Evolutionary conservation across 306 rosid genomes (phyloP).

Genomic region (Dryas drummondii): DNA sequence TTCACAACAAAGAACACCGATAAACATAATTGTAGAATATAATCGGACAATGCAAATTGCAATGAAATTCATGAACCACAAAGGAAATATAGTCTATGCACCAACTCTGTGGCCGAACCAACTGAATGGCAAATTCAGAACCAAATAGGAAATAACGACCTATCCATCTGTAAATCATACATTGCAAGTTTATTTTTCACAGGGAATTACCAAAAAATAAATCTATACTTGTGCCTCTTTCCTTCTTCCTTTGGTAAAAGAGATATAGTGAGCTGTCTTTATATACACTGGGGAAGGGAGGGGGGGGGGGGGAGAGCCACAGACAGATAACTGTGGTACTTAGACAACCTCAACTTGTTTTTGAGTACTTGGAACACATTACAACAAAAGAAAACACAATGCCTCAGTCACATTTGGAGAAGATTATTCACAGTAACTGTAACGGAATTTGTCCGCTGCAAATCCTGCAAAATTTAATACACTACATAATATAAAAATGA

Average conservation of each 20-base stretch:
- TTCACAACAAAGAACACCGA: no score
- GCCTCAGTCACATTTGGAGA: slow-evolving; percentile 75
- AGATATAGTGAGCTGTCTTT: slow-evolving; percentile 41
- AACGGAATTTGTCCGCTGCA: slow-evolving; percentile 88
- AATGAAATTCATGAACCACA: background rate
- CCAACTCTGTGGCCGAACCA: background rate
- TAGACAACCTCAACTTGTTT: slow-evolving; percentile 15
- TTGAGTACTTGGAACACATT: slow-evolving; percentile 8
- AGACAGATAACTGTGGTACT: slow-evolving; percentile 25
- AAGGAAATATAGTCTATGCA: background rate
- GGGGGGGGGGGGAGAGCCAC: background rate
- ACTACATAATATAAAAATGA: slow-evolving; percentile 8
- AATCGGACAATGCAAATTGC: no score
- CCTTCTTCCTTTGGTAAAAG: slow-evolving; percentile 39
- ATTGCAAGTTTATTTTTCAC: slow-evolving; percentile 38
- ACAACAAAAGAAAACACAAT: slow-evolving; percentile 25
- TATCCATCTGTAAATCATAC: slow-evolving; percentile 24
- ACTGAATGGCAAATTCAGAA: background rate
- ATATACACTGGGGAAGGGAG: slow-evolving; percentile 66
- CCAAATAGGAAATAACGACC: background rate
- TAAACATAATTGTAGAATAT: no score
- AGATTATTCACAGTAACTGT: slow-evolving; percentile 94
- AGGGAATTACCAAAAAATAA: slow-evolving; percentile 23
- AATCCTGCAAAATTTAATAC: slow-evolving; percentile 60
- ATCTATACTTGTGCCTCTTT: slow-evolving; percentile 40